These are phyloP conservation scores for Nephelium lappaceum DNA, from an alignment of 345 rosid species.

Conservation along the genomic window DNA sequence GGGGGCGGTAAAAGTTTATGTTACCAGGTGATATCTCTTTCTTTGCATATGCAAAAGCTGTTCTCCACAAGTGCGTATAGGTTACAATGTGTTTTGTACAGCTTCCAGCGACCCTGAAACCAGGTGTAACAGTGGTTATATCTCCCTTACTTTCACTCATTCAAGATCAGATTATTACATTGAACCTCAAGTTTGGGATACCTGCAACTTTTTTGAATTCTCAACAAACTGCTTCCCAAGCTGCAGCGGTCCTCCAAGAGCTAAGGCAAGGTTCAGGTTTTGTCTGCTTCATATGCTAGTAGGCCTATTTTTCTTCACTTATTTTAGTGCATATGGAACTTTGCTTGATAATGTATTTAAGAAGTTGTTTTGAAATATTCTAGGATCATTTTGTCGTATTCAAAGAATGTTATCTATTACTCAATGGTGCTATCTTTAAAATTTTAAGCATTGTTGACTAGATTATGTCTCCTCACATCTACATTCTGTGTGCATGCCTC, in stretches of 20 bases:
- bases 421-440: background rate
- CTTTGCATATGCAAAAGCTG: background rate
- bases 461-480: slow-evolving; percentile 6
- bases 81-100: slow-evolving; percentile 31
- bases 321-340: background rate
- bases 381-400: background rate
- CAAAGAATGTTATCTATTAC: background rate
- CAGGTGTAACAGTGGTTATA: slow-evolving; percentile 84
- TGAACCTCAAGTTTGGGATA: slow-evolving; percentile 76
- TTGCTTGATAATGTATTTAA: background rate
- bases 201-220: slow-evolving; percentile 89
- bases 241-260: slow-evolving; percentile 73
- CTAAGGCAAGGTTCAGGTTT: slow-evolving; percentile 63
- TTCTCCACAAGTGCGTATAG: slow-evolving; percentile 13
- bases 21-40: slow-evolving; percentile 64
- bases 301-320: background rate
- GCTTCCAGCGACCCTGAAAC: slow-evolving; percentile 88
- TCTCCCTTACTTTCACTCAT: slow-evolving; percentile 86
- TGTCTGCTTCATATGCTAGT: background rate
- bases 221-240: slow-evolving; percentile 83
- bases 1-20: slow-evolving; percentile 96
- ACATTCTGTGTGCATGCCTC: slow-evolving; percentile 21
- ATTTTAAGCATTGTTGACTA: background rate
- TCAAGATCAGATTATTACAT: slow-evolving; percentile 87
- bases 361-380: background rate